These are phyloP conservation scores for Colletotrichum kahawae DNA, from an alignment of 2,329 filamentous ascomycete genomes.

Conservation along the genomic window DNA sequence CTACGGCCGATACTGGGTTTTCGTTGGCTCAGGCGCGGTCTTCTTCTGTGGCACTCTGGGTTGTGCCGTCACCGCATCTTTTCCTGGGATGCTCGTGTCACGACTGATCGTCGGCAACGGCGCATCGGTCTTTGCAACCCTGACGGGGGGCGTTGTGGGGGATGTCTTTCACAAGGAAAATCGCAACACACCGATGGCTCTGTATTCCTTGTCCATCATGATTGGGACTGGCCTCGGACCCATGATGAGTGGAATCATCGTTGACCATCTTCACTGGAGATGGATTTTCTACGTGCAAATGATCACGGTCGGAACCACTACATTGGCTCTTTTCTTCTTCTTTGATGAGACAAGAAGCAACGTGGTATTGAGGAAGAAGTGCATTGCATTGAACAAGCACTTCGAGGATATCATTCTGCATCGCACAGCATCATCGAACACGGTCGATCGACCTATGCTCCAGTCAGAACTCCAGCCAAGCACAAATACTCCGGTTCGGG, in stretches of 20 bases:
- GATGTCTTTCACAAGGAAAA: slow-evolving; percentile 69
- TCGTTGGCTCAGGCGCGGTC: slow-evolving; percentile 32
- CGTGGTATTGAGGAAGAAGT: slow-evolving; percentile 67
- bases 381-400: slow-evolving; percentile 56
- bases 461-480: neutral
- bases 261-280: slow-evolving; percentile 62
- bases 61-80: slow-evolving; percentile 63
- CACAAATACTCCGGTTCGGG: neutral
- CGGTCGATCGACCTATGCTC: neutral
- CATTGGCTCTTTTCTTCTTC: slow-evolving; percentile 59
- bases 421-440: neutral
- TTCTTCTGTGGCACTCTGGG: slow-evolving; percentile 50
- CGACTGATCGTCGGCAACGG: slow-evolving; percentile 68
- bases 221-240: slow-evolving; percentile 69
- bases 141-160: slow-evolving; percentile 69
- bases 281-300: slow-evolving; percentile 74
- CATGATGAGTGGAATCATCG: slow-evolving; percentile 62
- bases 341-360: slow-evolving; percentile 73
- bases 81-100: slow-evolving; percentile 65
- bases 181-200: slow-evolving; percentile 71
- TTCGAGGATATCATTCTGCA: neutral
- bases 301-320: slow-evolving; percentile 61
- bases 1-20: slow-evolving; percentile 42
- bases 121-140: slow-evolving; percentile 49
- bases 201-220: slow-evolving; percentile 67